Evolutionary conservation across 177 flowering plant genomes (phyloP), one percentile per base, ranked within the genome.

Genomic region (Telopea speciosissima): DNA sequence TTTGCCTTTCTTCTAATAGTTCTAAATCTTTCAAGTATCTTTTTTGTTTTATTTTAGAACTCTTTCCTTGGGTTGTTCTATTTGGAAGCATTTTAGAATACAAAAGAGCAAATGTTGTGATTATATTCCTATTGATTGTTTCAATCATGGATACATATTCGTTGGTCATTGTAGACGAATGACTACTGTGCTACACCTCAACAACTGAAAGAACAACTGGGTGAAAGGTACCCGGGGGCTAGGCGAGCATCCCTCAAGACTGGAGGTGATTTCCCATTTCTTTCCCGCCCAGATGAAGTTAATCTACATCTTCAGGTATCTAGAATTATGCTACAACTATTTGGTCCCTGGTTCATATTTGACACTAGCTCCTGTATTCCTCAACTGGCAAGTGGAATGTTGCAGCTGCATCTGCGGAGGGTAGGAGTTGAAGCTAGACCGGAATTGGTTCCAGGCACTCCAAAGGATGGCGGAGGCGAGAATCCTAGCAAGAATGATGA

Each of bases 181-280:
- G 99, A 96, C 69, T 91, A 89, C 73, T 87, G 90, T 81, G 95
- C 97, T 69, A 87, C 81, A 78, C 92, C 97, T 67, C 97, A 83
- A 82, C 79, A 80, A 74, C 86, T 91, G 45, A 96, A 96, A 80
- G 99, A 93, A 83, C 88, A 96, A 80, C 74, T 96, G 40, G 79
- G 85, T 72, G 98, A 93, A 75, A 85, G 90, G 73, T 96, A 93
- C 71, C 90, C 95, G 59, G 98, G 86, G 78, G 97, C 99, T 61
- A 85, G 95, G 73, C 82, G 83, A 69, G 99, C 99, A 66, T 79
- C 74, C 78, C 75, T 96, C 75, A 96, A 96, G 78, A 81, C 82
- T 63, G 99, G 98, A 12, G 98, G 98, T 31, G 99, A 96, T 83
- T 96, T 93, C 75, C 99, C 98, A 61, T 93, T 91, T 81, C 97